Base-by-base conservation (phyloP, 352 stramenopile species). In the Phytophthora cactorum region DNA sequence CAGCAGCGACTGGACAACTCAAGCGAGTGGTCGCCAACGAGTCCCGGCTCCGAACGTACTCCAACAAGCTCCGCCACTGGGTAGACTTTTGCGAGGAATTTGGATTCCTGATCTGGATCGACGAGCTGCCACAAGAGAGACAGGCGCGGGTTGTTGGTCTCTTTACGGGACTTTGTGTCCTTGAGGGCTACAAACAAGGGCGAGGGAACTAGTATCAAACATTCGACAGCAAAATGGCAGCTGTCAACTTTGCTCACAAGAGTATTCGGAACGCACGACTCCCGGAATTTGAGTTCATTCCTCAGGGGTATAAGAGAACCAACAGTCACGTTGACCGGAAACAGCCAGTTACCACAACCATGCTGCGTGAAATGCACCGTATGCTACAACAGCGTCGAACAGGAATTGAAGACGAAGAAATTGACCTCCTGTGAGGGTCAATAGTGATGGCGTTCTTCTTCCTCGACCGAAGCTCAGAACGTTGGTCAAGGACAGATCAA, bases 1-100 rank as follows among this genome's bases (percentile, higher is more conserved):
- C n/a, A 15, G 3, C 25, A 0, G 8, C n/a, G n/a, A 34, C 45
- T 8, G 31, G 11, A 2, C 6, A 34, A n/a, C 22, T 34, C 11
- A 32, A 34, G 25, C 22, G 25, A 3, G 45, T 6, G 8, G 25
- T 0, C 25, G 5, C 32, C 25, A 34, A 52, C 45, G 11, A n/a
- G n/a, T 22, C 22, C 17, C 17, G 17, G 8, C 25, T 52, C 4
- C 22, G 45, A 3, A 52, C 45, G 1, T 52, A 52, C 45, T 7
- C 12, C 11, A 52, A 52, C 22, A 52, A 52, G 25, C 32, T 52
- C 11, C 45, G 44, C 31, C 56, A 63, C 44, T 63, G 45, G 27
- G 4, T 34, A 2, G 7, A 32, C 22, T 52, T 34, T 22, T 52
- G 45, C 10, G 22, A 52, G 9, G 45, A 52, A 8, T 52, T 52